phyloP scores from a whole-genome alignment of 2,329 filamentous ascomycete genomes.

The Fusarium pseudonygamai region DNA sequence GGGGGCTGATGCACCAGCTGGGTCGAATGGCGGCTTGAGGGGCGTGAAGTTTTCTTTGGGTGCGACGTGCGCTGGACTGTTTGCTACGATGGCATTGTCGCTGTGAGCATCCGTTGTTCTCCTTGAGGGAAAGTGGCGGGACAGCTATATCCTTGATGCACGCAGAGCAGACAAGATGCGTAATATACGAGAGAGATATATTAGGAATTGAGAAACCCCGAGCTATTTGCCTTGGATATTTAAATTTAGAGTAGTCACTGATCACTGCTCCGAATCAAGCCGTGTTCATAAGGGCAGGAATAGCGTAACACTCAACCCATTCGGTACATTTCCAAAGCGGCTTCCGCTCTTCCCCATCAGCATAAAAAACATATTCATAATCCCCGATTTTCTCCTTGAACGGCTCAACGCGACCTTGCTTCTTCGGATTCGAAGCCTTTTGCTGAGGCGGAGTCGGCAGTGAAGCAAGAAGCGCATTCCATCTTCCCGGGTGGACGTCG shows the following conservation, averaged over 20 bases:
- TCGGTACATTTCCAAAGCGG: constrained; percentile 1
- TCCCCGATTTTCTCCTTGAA: accelerated
- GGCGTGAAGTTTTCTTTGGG: accelerated
- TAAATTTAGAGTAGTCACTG: too few species aligned
- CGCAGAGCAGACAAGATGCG: not conserved
- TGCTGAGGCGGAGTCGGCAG: not conserved
- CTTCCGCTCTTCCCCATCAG: not conserved
- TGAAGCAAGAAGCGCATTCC: not conserved
- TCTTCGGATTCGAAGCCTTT: not conserved
- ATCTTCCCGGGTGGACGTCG: not conserved
- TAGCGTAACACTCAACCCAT: not conserved
- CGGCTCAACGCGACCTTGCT: not conserved
- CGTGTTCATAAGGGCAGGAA: not conserved
- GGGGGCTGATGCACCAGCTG: accelerated
- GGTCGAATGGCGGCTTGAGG: not conserved
- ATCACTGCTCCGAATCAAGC: not conserved
- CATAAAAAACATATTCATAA: not conserved
- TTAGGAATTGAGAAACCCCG: not conserved
- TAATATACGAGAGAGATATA: accelerated
- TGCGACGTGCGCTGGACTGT: not conserved
- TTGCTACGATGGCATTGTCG: not conserved
- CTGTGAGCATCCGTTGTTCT: accelerated
- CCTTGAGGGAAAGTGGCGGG: accelerated
- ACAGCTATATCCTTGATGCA: accelerated
- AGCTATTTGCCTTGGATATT: too few species aligned